These are phyloP conservation scores for Jatropha multifida DNA, from an alignment of 441 rosid genomes.

Conservation along the genomic window DNA sequence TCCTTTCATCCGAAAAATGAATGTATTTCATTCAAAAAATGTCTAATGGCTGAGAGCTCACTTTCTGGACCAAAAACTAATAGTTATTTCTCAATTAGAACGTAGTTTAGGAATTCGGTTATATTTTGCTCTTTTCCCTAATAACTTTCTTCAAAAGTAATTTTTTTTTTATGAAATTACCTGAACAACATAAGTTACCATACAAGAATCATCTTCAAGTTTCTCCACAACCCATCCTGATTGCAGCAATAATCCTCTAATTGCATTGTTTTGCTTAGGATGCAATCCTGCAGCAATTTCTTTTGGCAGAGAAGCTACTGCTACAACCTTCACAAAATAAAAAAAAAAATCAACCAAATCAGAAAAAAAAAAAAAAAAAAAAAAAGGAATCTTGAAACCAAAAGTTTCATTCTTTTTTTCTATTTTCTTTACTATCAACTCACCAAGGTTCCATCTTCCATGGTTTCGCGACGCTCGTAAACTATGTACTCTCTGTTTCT, in stretches of 20 bases:
- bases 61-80: too few species aligned
- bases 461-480: constrained; percentile 74
- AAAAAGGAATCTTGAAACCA: not conserved
- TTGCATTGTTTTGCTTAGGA: constrained; percentile 60
- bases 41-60: too few species aligned
- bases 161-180: constrained; percentile 20
- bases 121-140: too few species aligned
- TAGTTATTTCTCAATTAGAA: too few species aligned
- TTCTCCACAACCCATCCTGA: constrained; percentile 93
- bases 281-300: constrained; percentile 78
- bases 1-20: too few species aligned
- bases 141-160: too few species aligned
- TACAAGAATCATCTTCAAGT: constrained; percentile 63
- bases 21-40: too few species aligned
- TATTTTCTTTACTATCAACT: not conserved
- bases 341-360: not conserved
- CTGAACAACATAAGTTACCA: constrained; percentile 80
- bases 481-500: constrained; percentile 78
- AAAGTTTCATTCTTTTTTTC: not conserved
- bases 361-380: too few species aligned
- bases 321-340: constrained; percentile 48
- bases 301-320: constrained; percentile 76
- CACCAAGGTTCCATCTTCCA: constrained; percentile 83
- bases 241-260: constrained; percentile 63
- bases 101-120: too few species aligned